Evolutionary conservation across 2,329 filamentous ascomycete genomes (phyloP).

Genomic region (Peltaster fructicola): DNA sequence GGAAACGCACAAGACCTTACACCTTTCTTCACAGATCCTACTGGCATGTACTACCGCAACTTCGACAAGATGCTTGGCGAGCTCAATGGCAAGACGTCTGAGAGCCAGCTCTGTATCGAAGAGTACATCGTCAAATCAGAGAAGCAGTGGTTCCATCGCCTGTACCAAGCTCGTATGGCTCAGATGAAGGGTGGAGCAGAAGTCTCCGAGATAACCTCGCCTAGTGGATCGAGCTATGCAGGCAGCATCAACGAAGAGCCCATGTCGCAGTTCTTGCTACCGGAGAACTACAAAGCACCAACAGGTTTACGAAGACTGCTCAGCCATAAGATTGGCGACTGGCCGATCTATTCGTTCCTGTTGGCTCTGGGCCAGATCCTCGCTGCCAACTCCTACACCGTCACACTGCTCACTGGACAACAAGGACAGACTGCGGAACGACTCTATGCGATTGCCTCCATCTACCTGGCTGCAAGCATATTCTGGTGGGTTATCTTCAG

Average conservation of each 20-base stretch:
- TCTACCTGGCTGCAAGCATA: conserved; percentile 40
- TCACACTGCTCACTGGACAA: conserved; percentile 48
- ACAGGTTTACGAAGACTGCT: conserved; percentile 38
- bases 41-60: conserved; percentile 40
- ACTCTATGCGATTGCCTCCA: conserved; percentile 41
- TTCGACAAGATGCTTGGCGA: conserved; percentile 40
- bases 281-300: conserved; percentile 38
- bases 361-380: conserved; percentile 46
- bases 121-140: conserved; percentile 46
- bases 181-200: conserved; percentile 21
- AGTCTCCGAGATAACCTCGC: conserved; percentile 16
- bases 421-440: conserved; percentile 40
- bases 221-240: conserved; percentile 24
- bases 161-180: conserved; percentile 41
- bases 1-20: conserved; percentile 48
- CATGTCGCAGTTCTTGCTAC: conserved; percentile 37
- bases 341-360: conserved; percentile 43
- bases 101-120: conserved; percentile 44
- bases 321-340: conserved; percentile 38
- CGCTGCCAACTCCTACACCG: conserved; percentile 49
- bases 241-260: conserved; percentile 20
- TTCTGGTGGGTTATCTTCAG: conserved; percentile 49
- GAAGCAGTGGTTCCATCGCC: conserved; percentile 47
- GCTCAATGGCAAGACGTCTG: conserved; percentile 39
- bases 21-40: conserved; percentile 49